Percentiles rank a stretch among this genome's conserved stretches.
These are phyloP conservation scores for Trypanosoma vivax DNA, from an alignment of 208 protist species.

Conservation along the genomic window DNA sequence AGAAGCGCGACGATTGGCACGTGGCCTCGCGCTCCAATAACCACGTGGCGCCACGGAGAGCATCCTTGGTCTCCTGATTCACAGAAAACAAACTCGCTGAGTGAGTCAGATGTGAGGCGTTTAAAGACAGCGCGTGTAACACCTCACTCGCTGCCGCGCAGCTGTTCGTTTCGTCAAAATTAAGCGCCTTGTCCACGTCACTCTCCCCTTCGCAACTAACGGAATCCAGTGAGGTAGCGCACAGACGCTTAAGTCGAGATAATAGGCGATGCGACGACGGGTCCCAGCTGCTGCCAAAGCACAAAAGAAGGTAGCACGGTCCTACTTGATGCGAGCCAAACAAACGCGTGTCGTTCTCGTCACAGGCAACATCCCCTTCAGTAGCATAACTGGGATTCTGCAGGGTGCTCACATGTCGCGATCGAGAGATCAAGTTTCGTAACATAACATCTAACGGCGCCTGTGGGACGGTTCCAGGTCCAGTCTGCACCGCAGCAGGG, in stretches of 20 bases:
- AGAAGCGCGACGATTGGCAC: slow-evolving; percentile 1
- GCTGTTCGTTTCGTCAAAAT: background rate
- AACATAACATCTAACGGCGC: too few relatives aligned
- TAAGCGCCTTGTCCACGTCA: background rate
- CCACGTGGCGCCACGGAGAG: background rate
- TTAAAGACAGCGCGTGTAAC: slow-evolving; percentile 9
- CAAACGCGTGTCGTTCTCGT: background rate
- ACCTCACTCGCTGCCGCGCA: slow-evolving; percentile 7
- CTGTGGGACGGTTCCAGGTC: too few relatives aligned
- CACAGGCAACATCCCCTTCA: background rate
- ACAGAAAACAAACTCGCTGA: background rate
- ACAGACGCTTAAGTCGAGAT: slow-evolving; percentile 26
- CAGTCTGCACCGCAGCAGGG: too few relatives aligned
- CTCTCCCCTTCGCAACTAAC: background rate
- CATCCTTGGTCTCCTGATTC: background rate
- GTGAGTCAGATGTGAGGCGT: slow-evolving; percentile 4
- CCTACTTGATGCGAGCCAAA: slow-evolving; percentile 10
- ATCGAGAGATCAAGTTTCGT: too few relatives aligned
- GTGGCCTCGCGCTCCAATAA: background rate
- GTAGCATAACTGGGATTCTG: too few relatives aligned
- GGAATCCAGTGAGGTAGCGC: slow-evolving; percentile 16
- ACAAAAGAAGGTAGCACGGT: slow-evolving; percentile 33
- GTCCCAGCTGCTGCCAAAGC: slow-evolving; percentile 65
- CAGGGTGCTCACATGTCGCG: too few relatives aligned
- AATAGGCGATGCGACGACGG: slow-evolving; percentile 31